phyloP scores from a whole-genome alignment of 306 rosid species.

The Mucuna pruriens region DNA sequence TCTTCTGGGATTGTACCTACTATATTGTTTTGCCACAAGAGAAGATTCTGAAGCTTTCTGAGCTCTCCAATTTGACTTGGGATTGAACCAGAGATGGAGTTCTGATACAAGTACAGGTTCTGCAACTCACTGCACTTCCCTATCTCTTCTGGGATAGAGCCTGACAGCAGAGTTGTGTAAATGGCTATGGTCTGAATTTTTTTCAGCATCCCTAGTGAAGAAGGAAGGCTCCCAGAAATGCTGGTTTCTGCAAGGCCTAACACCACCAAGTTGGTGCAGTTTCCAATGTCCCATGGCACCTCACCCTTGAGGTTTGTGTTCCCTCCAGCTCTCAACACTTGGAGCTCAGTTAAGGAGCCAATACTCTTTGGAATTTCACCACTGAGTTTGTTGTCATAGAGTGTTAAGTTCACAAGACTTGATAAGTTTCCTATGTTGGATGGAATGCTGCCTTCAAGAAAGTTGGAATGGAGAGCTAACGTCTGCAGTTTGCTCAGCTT shows the following conservation, averaged over 20 bases:
- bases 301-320: slow-evolving; percentile 68
- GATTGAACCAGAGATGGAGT: slow-evolving; percentile 68
- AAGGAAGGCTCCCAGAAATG: slow-evolving; percentile 75
- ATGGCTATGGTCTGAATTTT: slow-evolving; percentile 67
- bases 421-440: slow-evolving; percentile 65
- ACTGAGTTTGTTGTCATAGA: slow-evolving; percentile 69
- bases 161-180: slow-evolving; percentile 67
- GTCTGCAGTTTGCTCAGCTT: slow-evolving; percentile 61
- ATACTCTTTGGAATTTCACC: slow-evolving; percentile 76
- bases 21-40: slow-evolving; percentile 77
- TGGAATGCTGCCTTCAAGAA: slow-evolving; percentile 72
- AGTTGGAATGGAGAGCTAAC: slow-evolving; percentile 59
- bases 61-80: slow-evolving; percentile 70
- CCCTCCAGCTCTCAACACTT: slow-evolving; percentile 80
- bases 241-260: slow-evolving; percentile 87
- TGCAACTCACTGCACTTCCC: slow-evolving; percentile 79
- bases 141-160: slow-evolving; percentile 90
- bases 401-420: slow-evolving; percentile 61
- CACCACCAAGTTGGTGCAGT: slow-evolving; percentile 74
- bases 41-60: slow-evolving; percentile 59
- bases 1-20: slow-evolving; percentile 73
- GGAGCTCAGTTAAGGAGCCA: slow-evolving; percentile 62
- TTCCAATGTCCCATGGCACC: slow-evolving; percentile 83
- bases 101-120: slow-evolving; percentile 73
- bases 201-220: slow-evolving; percentile 71